Base-by-base conservation (phyloP, 441 rosid species). In the Croton setiger region DNA sequence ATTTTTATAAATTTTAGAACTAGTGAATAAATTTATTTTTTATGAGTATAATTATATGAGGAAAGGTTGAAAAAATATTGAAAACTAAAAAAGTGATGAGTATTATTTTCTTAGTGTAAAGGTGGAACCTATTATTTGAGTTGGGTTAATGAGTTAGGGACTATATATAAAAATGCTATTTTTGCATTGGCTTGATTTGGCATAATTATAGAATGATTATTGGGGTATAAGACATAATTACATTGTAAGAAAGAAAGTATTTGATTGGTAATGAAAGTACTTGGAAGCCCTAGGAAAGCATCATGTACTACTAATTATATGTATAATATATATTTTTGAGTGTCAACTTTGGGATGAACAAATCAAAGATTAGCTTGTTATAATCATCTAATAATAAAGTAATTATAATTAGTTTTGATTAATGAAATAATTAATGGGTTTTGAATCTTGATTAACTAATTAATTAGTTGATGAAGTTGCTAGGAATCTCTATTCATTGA, bases 201-300 rank as follows among this genome's bases (percentile, higher is more conserved):
- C 36, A 67, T 77, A 35, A 72, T 72, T 64, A 44, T 64, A 59
- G 68, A 61, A 75, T 79, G 77, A 78, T 78, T 69, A 67, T 58
- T 63, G 65, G 55, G 37, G 15, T 47, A 17, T n/a, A n/a, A n/a
- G n/a, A n/a, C n/a, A 12, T 14, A n/a, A 47, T 47, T 13, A 14
- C n/a, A 47, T 10, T 15, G 17, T 12, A 1, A 49, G 31, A 4
- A 51, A 43, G 20, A n/a, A 56, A 69, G 47, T 49, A 20, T 23
- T 56, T 49, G 66, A 68, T 72, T 67, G 70, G 74, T 44, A 73
- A n/a, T 18, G 77, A 52, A 68, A 74, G 75, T 75, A 68, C 71
- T 45, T 52, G 73, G 74, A 76, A 72, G 51, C 77, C 76, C 68
- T 39, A 3, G n/a, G 12, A 43, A 23, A n/a, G n/a, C n/a, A n/a